Base-by-base conservation (phyloP, 495 filamentous ascomycete species). In the Aspergillus saccharolyticus region DNA sequence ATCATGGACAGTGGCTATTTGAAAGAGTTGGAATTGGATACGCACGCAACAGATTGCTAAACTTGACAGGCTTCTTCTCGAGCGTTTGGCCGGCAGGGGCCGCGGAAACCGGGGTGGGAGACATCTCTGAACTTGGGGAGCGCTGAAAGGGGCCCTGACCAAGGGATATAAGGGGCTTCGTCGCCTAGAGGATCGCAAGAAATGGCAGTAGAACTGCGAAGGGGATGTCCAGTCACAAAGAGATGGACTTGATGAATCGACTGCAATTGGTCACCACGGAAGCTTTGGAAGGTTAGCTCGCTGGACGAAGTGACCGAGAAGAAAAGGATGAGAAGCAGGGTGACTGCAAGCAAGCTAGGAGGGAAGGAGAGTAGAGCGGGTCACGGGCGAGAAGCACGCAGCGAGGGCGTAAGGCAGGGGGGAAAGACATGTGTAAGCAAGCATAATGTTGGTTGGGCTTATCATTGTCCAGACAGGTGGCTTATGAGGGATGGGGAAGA, bases 51-150 rank as follows among this genome's bases (percentile, higher is more conserved):
- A 98, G 77, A 78, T 97, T 98, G 79, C 91, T 96, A 83, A 97
- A 97, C 84, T 96, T 97, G 82, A 98, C 85, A 60, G 95, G 95
- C 85, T 98, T 97, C 88, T 97, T 97, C 87, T 96, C 91, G 65
- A 92, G 78, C 77, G 72, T 80, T 50, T 60, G 68, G 59, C 44
- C 61, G 18, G 66, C 57, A 51, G 68, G 61, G 67, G 81, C 78
- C 68, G 82, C 78, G 57, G 79, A 70, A 58, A 77, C 68, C 63
- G 79, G 70, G 73, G 77, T 74, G 67, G 80, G 70, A 70, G 74
- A 74, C 70, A 83, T 78, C 60, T 72, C 66, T 65, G 55, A 62
- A 64, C 64, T 68, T 68, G 70, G 78, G 74, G 70, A 74, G 71
- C 71, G 69, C 70, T 76, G 69, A 79, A 81, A 77, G 77, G 78